Base-by-base conservation (phyloP, 768 basidiomycete genomes). In the Dacryopinax primogenitus region DNA sequence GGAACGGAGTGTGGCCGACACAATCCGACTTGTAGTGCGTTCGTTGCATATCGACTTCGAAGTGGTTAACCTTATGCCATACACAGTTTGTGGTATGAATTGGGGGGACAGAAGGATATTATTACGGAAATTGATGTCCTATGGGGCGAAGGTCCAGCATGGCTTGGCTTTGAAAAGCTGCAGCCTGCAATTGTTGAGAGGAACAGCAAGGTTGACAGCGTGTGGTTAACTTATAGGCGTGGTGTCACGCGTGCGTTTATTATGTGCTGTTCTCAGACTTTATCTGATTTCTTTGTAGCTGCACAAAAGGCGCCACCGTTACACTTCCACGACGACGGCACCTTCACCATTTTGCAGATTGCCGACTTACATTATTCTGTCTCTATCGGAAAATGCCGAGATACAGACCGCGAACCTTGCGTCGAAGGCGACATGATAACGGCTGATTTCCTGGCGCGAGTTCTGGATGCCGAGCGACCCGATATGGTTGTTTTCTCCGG, bases 351-450 rank as follows among this genome's bases (percentile, higher is more conserved):
- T 66, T 77, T 94, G 45, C 88, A 92, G 76, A 81, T 97, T 33
- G 95, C 95, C 3, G 95, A 99, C 73, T 79, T 99, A 32, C 95
- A 99, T 74, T 98, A 69, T 61, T 90, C 89, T 0, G 90, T 93
- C 62, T 83, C 85, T 2, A 80, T 81, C 34, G 92, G 92, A 1
- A 70, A 75, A 7, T 97, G 95, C 72, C 81, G 83, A 36, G 92
- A 96, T 67, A 87, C 87, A 1, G 72, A 75, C 23, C 47, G 28
- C 36, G 36, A 75, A 26, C 78, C 85, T 11, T 82, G 83, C 64
- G 76, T 78, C 35, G 78, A 79, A 37, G 88, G 92, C 1, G 95
- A 98, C 72, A 84, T 86, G 67, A 80, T 88, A 67, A 92, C 92
- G 0, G 80, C 78, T n/a, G 79, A 83, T 1, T 82, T 97, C 62